These are phyloP conservation scores for Calonectria ilicicola DNA, from an alignment of 2,329 filamentous ascomycete genomes.

Conservation along the genomic window DNA sequence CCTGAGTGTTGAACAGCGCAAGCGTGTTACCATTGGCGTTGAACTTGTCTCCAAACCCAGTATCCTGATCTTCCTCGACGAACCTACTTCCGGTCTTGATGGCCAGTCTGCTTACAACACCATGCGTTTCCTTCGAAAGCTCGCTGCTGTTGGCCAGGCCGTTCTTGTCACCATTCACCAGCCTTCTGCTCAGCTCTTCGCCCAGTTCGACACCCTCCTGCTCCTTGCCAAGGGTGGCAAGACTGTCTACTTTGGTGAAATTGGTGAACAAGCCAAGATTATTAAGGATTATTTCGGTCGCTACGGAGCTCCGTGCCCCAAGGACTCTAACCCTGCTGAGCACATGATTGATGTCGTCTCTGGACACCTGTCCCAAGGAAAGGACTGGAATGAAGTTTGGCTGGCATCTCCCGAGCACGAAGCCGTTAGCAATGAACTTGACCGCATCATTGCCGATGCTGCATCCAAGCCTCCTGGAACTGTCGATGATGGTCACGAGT, in stretches of 20 bases:
- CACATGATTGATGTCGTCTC: constrained; percentile 77
- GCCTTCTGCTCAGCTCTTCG: constrained; percentile 74
- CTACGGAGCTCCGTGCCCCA: constrained; percentile 72
- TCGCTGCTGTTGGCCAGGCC: constrained; percentile 75
- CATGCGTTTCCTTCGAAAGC: constrained; percentile 73
- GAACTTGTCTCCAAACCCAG: constrained; percentile 72
- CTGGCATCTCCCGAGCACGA: constrained; percentile 70
- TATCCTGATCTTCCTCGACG: constrained; percentile 70
- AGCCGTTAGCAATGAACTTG: constrained; percentile 70
- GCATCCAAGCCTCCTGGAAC: constrained; percentile 56
- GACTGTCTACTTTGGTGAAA: constrained; percentile 76
- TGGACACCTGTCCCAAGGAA: constrained; percentile 58
- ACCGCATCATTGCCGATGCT: constrained; percentile 69
- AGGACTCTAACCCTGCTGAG: constrained; percentile 78
- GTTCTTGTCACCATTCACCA: constrained; percentile 79
- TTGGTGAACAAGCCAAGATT: constrained; percentile 66
- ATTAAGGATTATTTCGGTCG: constrained; percentile 74
- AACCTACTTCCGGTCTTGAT: constrained; percentile 75
- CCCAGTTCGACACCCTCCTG: constrained; percentile 74
- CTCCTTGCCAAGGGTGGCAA: constrained; percentile 74
- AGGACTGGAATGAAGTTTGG: constrained; percentile 79
- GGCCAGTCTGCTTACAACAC: constrained; percentile 76
- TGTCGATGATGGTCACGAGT: constrained; percentile 71
- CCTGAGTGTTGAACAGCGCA: constrained; percentile 65
- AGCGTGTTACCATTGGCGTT: constrained; percentile 70